A percentile compares a stretch with the other conserved stretches of the same genome.
phyloP scores from a whole-genome alignment of 2,329 filamentous ascomycete species.

The Colletotrichum tamarilloi region DNA sequence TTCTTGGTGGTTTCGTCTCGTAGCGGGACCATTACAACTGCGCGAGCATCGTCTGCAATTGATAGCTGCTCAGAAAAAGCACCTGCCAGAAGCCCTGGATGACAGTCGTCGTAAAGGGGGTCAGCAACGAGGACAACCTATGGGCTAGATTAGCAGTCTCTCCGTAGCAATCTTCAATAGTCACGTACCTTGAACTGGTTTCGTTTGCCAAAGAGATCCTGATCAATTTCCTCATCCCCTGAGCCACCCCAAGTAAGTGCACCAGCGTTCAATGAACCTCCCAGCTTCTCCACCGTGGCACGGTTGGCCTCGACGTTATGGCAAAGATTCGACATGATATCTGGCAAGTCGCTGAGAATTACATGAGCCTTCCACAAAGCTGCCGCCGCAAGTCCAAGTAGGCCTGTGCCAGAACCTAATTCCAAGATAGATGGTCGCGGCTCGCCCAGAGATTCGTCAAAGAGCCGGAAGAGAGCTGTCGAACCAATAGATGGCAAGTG shows the following conservation, averaged over 20 bases:
- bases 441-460: slow-evolving; percentile 49
- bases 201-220: slow-evolving; percentile 53
- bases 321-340: slow-evolving; percentile 85
- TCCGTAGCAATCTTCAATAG: not conserved
- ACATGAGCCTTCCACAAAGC: slow-evolving; percentile 75
- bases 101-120: slow-evolving; percentile 85
- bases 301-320: slow-evolving; percentile 77
- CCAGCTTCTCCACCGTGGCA: slow-evolving; percentile 61
- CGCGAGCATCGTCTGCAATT: slow-evolving; percentile 66
- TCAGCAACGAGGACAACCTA: slow-evolving; percentile 87
- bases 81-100: slow-evolving; percentile 78
- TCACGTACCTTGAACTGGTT: slow-evolving; percentile 63
- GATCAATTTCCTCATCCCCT: slow-evolving; percentile 54
- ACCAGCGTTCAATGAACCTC: slow-evolving; percentile 70
- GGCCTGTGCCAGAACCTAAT: slow-evolving; percentile 88
- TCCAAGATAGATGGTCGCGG: slow-evolving; percentile 68
- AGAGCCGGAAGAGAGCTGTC: slow-evolving; percentile 57
- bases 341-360: slow-evolving; percentile 82
- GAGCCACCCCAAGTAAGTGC: slow-evolving; percentile 79
- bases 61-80: slow-evolving; percentile 77
- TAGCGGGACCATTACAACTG: slow-evolving; percentile 84
- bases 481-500: slow-evolving; percentile 67
- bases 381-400: slow-evolving; percentile 89
- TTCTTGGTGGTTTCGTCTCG: slow-evolving; percentile 74
- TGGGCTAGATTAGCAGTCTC: not conserved